These are phyloP conservation scores for Epichloe bromicola DNA, from an alignment of 2,329 filamentous ascomycete species.

Conservation along the genomic window DNA sequence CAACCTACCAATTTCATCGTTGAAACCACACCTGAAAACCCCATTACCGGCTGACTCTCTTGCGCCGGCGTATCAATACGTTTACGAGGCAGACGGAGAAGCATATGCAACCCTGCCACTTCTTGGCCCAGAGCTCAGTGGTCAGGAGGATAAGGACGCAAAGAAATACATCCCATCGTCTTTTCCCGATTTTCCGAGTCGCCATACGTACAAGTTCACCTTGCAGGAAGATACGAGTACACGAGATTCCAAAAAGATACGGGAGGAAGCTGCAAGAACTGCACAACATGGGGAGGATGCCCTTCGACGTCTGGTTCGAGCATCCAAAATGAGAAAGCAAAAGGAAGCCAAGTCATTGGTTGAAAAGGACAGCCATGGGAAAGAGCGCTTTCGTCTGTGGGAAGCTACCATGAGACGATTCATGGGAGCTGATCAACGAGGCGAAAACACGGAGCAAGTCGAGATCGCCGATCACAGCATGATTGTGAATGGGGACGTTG, in stretches of 20 bases:
- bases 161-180: slow-evolving; percentile 43
- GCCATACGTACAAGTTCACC: slow-evolving; percentile 50
- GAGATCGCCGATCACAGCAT: slow-evolving; percentile 51
- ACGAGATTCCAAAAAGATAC: slow-evolving; percentile 42
- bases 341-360: slow-evolving; percentile 48
- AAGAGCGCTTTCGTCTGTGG: slow-evolving; percentile 46
- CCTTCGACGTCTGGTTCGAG: slow-evolving; percentile 43
- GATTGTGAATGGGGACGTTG: slow-evolving; percentile 46
- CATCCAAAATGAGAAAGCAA: slow-evolving; percentile 50
- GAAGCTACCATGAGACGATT: slow-evolving; percentile 47
- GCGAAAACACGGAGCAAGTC: slow-evolving; percentile 23
- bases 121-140: slow-evolving; percentile 43
- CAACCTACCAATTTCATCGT: slow-evolving; percentile 35
- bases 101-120: slow-evolving; percentile 30
- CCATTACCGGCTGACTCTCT: slow-evolving; percentile 31
- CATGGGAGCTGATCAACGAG: slow-evolving; percentile 22
- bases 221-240: slow-evolving; percentile 33
- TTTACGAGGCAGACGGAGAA: slow-evolving; percentile 24
- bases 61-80: slow-evolving; percentile 25
- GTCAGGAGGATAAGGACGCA: slow-evolving; percentile 40
- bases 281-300: slow-evolving; percentile 51
- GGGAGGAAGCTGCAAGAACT: slow-evolving; percentile 45
- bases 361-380: slow-evolving; percentile 36
- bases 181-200: slow-evolving; percentile 50
- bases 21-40: slow-evolving; percentile 44